Evolutionary conservation across 139 green algal genomes (phyloP).

Genomic region (Coelastrella sp.): DNA sequence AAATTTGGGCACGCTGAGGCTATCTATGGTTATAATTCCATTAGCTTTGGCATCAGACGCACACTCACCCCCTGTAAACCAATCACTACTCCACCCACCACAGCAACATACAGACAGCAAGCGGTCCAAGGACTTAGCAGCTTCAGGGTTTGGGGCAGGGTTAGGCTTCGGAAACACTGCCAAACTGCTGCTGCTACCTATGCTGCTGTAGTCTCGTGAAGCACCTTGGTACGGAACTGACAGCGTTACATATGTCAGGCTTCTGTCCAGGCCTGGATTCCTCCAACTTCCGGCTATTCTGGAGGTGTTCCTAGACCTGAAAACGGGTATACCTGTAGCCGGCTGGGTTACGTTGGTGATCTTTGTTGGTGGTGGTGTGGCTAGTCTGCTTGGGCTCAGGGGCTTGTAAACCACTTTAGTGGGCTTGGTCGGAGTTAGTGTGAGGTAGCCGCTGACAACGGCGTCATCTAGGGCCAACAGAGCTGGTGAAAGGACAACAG

Average conservation of each 20-base stretch:
- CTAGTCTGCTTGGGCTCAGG: background rate
- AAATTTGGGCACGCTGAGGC: too few relatives aligned
- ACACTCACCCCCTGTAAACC: background rate
- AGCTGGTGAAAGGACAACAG: background rate
- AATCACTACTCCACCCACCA: background rate
- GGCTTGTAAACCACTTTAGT: background rate
- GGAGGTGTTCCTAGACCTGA: background rate
- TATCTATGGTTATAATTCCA: too few relatives aligned
- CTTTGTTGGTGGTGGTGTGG: background rate
- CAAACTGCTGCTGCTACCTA: background rate
- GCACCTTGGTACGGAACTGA: background rate
- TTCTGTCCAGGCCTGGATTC: background rate
- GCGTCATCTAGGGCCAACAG: background rate
- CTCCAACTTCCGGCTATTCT: background rate
- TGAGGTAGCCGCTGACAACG: constrained; percentile 17
- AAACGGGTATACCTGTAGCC: background rate
- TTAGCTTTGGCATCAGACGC: background rate
- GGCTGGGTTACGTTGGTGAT: background rate
- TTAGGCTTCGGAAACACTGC: background rate
- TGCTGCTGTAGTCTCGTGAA: background rate
- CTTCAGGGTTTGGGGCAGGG: background rate
- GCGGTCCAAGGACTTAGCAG: background rate
- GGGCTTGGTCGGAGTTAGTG: background rate
- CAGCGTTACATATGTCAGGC: background rate
- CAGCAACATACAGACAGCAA: background rate